A percentile compares a stretch with the other conserved stretches of the same genome.
These are phyloP conservation scores for Pythium oligandrum DNA, from an alignment of 352 stramenopile species.

Conservation along the genomic window DNA sequence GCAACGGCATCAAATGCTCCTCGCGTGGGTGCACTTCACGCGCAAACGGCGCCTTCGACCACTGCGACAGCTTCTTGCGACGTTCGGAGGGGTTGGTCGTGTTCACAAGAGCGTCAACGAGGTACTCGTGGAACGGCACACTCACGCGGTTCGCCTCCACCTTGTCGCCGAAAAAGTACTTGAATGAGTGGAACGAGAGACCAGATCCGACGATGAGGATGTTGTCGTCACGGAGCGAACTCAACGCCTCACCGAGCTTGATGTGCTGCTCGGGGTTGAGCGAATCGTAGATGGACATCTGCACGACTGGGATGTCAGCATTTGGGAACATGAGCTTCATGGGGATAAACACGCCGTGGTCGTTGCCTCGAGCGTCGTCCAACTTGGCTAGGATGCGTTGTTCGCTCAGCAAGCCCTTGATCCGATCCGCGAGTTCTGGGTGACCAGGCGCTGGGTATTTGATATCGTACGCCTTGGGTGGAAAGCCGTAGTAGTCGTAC, in stretches of 20 bases:
- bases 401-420: conserved; percentile 52
- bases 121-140: no score
- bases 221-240: conserved; percentile 49
- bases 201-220: conserved; percentile 77
- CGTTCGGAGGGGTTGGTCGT: no score
- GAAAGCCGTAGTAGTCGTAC: conserved; percentile 92
- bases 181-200: no score
- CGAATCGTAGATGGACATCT: conserved; percentile 53
- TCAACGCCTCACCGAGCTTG: conserved; percentile 46
- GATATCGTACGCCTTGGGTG: conserved; percentile 77
- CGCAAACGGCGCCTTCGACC: conserved; percentile 28
- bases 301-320: conserved; percentile 85
- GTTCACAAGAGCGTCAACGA: no score
- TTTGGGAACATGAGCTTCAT: conserved; percentile 86
- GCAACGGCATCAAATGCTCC: conserved; percentile 48
- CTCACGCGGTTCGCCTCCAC: no score
- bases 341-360: conserved; percentile 91
- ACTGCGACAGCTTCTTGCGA: conserved; percentile 16
- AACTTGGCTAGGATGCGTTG: conserved; percentile 45
- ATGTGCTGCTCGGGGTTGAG: conserved; percentile 39
- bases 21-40: conserved; percentile 24
- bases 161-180: no score
- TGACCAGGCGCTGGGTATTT: conserved; percentile 76
- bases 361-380: conserved; percentile 62
- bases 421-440: conserved; percentile 54